Conservation (phyloP, 2,329 filamentous ascomycete species). For the Geoglossum cookeanum region DNA sequence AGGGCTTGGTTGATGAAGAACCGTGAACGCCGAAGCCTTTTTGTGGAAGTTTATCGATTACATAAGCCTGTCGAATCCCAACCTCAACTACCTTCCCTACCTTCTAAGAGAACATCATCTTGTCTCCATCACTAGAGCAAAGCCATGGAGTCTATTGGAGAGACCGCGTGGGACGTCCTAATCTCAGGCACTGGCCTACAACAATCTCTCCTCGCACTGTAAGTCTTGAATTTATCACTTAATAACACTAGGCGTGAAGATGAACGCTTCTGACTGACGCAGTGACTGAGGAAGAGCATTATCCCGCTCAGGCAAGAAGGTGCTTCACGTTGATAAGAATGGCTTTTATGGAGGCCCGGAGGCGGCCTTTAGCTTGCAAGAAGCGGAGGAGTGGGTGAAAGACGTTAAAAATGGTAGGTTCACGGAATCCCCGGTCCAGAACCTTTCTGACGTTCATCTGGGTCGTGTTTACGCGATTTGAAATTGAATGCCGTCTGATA, state of each 20-base stretch:
- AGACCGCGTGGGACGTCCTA: slow-evolving; percentile 60
- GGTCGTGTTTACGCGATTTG: not conserved
- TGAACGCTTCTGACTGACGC: slow-evolving; percentile 50
- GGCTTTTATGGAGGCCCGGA: slow-evolving; percentile 75
- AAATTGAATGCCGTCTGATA: not conserved
- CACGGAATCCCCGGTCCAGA: slow-evolving; percentile 9
- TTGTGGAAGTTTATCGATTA: not conserved
- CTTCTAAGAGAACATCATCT: not conserved
- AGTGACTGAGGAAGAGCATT: slow-evolving; percentile 53
- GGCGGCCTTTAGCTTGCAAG: slow-evolving; percentile 67
- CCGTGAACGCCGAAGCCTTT: not conserved
- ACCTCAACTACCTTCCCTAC: not conserved
- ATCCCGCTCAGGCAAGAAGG: slow-evolving; percentile 77
- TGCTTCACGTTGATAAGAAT: slow-evolving; percentile 77
- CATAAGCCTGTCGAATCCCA: not conserved
- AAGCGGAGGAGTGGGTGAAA: slow-evolving; percentile 56
- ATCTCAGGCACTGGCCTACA: slow-evolving; percentile 62
- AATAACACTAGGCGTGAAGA: slow-evolving; percentile 8
- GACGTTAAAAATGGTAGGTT: slow-evolving; percentile 19
- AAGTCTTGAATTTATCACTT: slow-evolving; percentile 16
- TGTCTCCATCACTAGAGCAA: not conserved
- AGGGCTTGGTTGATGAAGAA: not conserved
- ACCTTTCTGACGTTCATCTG: not conserved
- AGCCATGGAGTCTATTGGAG: slow-evolving; percentile 54
- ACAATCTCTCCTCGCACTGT: slow-evolving; percentile 67